phyloP scores from a whole-genome alignment of 2,329 filamentous ascomycete species.

The Botrytis fragariae region DNA sequence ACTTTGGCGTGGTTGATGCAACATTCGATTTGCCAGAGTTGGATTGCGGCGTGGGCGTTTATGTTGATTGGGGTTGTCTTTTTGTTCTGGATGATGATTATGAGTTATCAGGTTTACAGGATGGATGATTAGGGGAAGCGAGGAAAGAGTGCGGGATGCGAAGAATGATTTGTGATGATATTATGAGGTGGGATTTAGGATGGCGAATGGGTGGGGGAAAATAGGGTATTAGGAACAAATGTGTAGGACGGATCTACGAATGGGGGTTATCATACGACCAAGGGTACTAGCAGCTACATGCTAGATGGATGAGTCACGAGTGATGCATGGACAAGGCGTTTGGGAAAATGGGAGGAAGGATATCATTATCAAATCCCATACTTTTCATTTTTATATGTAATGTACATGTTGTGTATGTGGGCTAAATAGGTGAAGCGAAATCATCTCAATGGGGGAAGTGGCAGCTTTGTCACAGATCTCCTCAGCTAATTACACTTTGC shows the following conservation, averaged over 20 bases:
- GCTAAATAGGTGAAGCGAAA: not conserved
- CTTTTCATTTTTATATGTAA: not conserved
- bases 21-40: slow-evolving; percentile 61
- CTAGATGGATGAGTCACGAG: not conserved
- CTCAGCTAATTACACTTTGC: not conserved
- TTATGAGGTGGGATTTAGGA: not conserved
- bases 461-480: not conserved
- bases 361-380: not conserved
- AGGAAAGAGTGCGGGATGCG: slow-evolving; percentile 30
- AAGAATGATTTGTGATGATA: not conserved
- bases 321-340: not conserved
- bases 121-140: slow-evolving; percentile 36
- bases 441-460: not conserved
- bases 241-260: not conserved
- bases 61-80: slow-evolving; percentile 58
- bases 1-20: slow-evolving; percentile 66
- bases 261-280: not conserved
- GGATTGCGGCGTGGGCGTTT: slow-evolving; percentile 65
- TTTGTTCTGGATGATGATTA: slow-evolving; percentile 66
- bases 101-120: slow-evolving; percentile 60
- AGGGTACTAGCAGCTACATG: not conserved
- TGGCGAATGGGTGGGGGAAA: not conserved
- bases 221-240: not conserved
- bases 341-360: not conserved
- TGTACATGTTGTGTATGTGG: not conserved